A percentile compares a stretch with the other conserved stretches of the same genome.
These are phyloP conservation scores for Triangularia setosa DNA, from an alignment of 2,329 filamentous ascomycete genomes.

Conservation along the genomic window DNA sequence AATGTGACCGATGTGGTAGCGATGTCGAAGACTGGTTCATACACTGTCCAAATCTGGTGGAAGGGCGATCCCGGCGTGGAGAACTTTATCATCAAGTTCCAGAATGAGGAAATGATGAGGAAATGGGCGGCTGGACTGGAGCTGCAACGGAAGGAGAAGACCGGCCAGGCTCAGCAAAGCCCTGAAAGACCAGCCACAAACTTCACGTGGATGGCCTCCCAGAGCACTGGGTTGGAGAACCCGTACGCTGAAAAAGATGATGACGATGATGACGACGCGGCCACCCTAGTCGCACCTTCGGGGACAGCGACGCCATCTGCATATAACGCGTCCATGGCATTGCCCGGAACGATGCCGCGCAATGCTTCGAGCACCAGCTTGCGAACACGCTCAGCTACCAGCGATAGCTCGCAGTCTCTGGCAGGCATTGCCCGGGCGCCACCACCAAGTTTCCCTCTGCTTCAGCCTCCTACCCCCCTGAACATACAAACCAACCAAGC, in stretches of 20 bases:
- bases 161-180: slow-evolving; percentile 46
- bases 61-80: slow-evolving; percentile 94
- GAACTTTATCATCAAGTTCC: slow-evolving; percentile 92
- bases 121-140: slow-evolving; percentile 86
- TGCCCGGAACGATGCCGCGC: slow-evolving; percentile 47
- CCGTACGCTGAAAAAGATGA: slow-evolving; percentile 69
- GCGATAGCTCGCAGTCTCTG: slow-evolving; percentile 61
- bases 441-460: slow-evolving; percentile 69
- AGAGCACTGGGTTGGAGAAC: slow-evolving; percentile 67
- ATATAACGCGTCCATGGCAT: slow-evolving; percentile 29
- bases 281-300: slow-evolving; percentile 23
- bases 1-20: slow-evolving; percentile 96
- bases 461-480: slow-evolving; percentile 53
- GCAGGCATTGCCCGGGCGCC: slow-evolving; percentile 56
- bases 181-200: slow-evolving; percentile 59
- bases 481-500: slow-evolving; percentile 63
- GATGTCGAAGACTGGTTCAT: slow-evolving; percentile 81
- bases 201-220: slow-evolving; percentile 73
- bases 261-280: slow-evolving; percentile 56
- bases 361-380: slow-evolving; percentile 73
- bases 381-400: slow-evolving; percentile 71
- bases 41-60: slow-evolving; percentile 98
- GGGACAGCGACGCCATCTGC: slow-evolving; percentile 32
- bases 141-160: slow-evolving; percentile 63
- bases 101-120: slow-evolving; percentile 86